These are phyloP conservation scores for Sporothrix sp. DNA, from an alignment of 2,329 filamentous ascomycete genomes.

Conservation along the genomic window DNA sequence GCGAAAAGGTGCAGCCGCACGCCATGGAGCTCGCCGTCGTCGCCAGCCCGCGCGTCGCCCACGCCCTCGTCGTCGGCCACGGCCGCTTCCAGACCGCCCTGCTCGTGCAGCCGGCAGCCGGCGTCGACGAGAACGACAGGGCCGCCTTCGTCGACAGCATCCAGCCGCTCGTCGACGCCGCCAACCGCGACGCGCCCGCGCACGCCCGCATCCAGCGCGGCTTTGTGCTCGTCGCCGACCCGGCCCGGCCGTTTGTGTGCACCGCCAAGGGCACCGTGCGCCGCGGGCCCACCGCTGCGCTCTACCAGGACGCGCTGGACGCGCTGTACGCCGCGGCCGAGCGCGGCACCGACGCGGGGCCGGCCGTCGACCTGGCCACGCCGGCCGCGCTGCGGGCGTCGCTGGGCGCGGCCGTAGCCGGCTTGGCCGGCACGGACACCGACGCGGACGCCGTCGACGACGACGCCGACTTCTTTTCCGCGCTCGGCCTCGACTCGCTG, in stretches of 20 bases:
- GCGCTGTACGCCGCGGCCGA: neutral
- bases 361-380: neutral
- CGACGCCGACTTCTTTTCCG: neutral
- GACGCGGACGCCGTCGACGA: neutral
- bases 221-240: neutral
- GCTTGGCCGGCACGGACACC: neutral
- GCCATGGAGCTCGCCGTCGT: conserved; percentile 2
- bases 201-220: conserved; percentile 1
- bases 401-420: neutral
- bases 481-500: neutral
- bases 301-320: conserved; percentile 1
- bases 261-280: conserved; percentile 3
- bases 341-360: neutral
- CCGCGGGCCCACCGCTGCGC: neutral
- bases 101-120: neutral
- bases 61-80: neutral
- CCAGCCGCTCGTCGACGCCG: neutral
- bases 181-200: neutral
- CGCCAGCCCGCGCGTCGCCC: neutral
- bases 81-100: neutral
- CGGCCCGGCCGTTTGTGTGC: neutral
- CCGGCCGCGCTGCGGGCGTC: neutral
- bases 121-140: neutral
- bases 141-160: neutral
- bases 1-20: conserved; percentile 24